Conservation (phyloP, 139 green algal species). For the Chlorella sp. region DNA sequence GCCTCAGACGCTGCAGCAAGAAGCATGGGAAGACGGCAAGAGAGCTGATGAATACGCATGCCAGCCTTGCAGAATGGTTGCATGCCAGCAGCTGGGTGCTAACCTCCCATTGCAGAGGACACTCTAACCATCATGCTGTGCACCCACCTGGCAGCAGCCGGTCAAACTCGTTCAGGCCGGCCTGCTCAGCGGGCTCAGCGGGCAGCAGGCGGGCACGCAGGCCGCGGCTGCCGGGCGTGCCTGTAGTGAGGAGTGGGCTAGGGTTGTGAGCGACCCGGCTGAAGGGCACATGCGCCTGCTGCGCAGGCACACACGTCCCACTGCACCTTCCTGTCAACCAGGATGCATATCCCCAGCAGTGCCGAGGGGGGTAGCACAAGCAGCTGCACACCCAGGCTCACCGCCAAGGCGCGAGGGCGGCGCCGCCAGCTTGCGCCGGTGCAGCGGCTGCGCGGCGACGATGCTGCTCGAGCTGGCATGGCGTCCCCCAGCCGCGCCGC, state of each 20-base stretch:
- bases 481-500: background rate
- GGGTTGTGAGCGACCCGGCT: too few relatives aligned
- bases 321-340: too few relatives aligned
- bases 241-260: background rate
- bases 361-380: too few relatives aligned
- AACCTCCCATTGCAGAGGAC: too few relatives aligned
- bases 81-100: too few relatives aligned
- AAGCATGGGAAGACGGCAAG: too few relatives aligned
- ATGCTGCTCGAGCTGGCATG: background rate
- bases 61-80: too few relatives aligned
- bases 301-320: too few relatives aligned
- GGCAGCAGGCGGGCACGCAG: conserved; percentile 30
- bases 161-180: conserved; percentile 30
- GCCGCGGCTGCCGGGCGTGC: conserved; percentile 31
- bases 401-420: conserved; percentile 23
- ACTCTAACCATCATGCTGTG: background rate
- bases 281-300: too few relatives aligned
- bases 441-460: conserved; percentile 4
- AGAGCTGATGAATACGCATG: too few relatives aligned
- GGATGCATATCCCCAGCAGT: too few relatives aligned
- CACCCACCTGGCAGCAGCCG: conserved; percentile 23
- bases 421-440: conserved; percentile 20
- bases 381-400: too few relatives aligned
- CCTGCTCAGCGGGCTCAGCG: background rate
- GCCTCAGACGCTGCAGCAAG: conserved; percentile 3